A percentile compares a stretch with the other conserved stretches of the same genome.
These are phyloP conservation scores for Aspergillus melleus DNA, from an alignment of 2,329 filamentous ascomycete species.

Conservation along the genomic window DNA sequence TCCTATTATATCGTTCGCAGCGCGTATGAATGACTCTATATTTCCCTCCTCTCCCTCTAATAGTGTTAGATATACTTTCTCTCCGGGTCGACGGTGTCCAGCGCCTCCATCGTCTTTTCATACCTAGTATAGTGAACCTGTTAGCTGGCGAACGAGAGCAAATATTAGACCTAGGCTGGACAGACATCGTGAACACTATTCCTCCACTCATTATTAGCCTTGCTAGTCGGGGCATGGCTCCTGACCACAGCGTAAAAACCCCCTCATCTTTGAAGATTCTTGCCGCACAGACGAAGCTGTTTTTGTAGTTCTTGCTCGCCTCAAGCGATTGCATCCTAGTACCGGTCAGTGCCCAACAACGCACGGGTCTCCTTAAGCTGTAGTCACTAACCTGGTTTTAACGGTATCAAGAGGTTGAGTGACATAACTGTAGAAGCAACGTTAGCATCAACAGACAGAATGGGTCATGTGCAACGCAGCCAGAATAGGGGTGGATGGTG, in stretches of 20 bases:
- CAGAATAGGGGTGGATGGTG: neutral
- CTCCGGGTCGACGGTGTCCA: constrained; percentile 78
- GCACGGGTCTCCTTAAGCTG: neutral
- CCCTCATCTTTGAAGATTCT: constrained; percentile 89
- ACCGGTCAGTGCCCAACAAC: constrained; percentile 14
- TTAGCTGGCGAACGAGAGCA: constrained; percentile 10
- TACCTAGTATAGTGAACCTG: constrained; percentile 53
- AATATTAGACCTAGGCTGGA: constrained; percentile 13
- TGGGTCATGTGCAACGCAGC: neutral
- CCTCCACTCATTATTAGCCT: constrained; percentile 87
- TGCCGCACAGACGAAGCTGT: constrained; percentile 78
- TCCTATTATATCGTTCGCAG: neutral
- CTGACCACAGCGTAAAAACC: constrained; percentile 88
- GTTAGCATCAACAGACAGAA: neutral
- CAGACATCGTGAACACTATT: constrained; percentile 92
- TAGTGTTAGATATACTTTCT: constrained; percentile 70
- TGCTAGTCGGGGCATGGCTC: constrained; percentile 80
- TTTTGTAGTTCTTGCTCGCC: constrained; percentile 76
- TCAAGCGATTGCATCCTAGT: constrained; percentile 91
- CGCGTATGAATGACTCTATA: neutral
- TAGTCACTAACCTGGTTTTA: constrained; percentile 68
- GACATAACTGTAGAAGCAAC: constrained; percentile 41
- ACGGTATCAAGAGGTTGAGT: constrained; percentile 82
- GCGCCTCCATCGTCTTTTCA: constrained; percentile 90
- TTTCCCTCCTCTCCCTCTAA: neutral